Evolutionary conservation across 805 yeast species (phyloP).

Genomic region (Yarrowia sp.): DNA sequence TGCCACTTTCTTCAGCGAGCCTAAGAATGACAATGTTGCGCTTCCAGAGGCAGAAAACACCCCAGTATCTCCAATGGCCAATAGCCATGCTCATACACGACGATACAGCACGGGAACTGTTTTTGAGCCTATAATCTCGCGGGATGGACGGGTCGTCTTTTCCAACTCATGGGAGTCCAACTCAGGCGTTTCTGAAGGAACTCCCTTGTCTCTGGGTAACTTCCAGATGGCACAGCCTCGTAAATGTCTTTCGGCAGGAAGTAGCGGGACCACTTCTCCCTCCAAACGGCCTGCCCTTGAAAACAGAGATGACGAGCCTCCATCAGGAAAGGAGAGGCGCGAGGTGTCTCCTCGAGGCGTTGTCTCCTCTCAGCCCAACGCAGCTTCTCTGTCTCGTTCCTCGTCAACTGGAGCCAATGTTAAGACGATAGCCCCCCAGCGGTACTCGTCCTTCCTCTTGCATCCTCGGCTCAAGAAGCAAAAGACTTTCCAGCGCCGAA

Average conservation of each 20-base stretch:
- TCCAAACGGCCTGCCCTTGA: conserved; percentile 6
- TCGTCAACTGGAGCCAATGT: not conserved
- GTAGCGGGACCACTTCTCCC: conserved; percentile 10
- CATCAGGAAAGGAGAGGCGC: not conserved
- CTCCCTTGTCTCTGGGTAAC: not conserved
- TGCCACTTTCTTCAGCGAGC: conserved; percentile 4
- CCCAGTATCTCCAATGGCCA: not conserved
- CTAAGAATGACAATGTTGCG: not conserved
- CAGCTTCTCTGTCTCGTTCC: not conserved
- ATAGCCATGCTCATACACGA: not conserved
- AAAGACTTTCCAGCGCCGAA: conserved; percentile 38
- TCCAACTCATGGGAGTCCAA: conserved; percentile 17
- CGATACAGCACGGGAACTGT: conserved; percentile 11
- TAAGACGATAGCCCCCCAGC: not conserved
- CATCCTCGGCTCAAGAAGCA: conserved; percentile 27
- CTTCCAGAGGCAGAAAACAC: not conserved
- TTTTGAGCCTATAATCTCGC: not conserved
- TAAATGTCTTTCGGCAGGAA: not conserved
- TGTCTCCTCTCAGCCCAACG: not conserved
- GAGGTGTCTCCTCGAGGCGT: not conserved
- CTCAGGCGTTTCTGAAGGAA: not conserved
- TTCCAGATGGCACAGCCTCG: conserved; percentile 3
- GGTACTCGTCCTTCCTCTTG: conserved; percentile 5
- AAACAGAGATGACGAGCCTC: not conserved
- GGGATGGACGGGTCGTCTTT: not conserved